These are phyloP conservation scores for Insectozyma bohioensis DNA, from an alignment of 1,139 yeast genomes.

Conservation along the genomic window DNA sequence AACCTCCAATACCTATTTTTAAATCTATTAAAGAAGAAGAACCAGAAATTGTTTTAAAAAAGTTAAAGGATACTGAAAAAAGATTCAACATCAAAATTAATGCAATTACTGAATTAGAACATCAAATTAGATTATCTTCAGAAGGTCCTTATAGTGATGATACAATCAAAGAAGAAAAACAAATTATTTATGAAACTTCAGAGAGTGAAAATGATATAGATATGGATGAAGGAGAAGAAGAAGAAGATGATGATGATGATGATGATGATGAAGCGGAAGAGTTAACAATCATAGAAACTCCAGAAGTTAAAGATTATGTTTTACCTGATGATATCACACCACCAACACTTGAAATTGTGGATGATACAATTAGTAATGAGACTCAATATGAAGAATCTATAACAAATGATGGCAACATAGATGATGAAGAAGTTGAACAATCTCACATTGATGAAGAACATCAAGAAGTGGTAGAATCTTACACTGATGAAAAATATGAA, in stretches of 20 bases:
- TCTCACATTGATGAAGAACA: background rate
- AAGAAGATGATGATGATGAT: conserved; percentile 8
- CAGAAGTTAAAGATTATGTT: conserved; percentile 2
- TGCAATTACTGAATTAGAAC: conserved; percentile 31
- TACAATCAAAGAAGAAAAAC: conserved; percentile 1
- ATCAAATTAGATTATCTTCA: conserved; percentile 12
- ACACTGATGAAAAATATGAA: no score
- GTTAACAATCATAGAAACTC: conserved; percentile 8
- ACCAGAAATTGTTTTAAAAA: conserved; percentile 28
- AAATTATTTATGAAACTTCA: background rate
- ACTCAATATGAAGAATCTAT: no score
- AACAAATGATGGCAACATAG: no score
- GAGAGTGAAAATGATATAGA: conserved; percentile 2
- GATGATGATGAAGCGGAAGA: conserved; percentile 6
- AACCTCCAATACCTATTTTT: conserved; percentile 25
- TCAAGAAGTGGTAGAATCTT: no score
- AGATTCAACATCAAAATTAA: conserved; percentile 32
- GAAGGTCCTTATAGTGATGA: conserved; percentile 3
- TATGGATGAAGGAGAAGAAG: conserved; percentile 4
- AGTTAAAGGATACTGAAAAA: conserved; percentile 32
- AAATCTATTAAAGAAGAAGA: conserved; percentile 32
- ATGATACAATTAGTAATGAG: no score
- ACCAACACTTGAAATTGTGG: no score
- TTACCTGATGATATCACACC: no score
- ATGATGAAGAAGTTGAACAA: conserved; percentile 4